Conservation (phyloP, 345 rosid species). For the Salix koriyanagi region DNA sequence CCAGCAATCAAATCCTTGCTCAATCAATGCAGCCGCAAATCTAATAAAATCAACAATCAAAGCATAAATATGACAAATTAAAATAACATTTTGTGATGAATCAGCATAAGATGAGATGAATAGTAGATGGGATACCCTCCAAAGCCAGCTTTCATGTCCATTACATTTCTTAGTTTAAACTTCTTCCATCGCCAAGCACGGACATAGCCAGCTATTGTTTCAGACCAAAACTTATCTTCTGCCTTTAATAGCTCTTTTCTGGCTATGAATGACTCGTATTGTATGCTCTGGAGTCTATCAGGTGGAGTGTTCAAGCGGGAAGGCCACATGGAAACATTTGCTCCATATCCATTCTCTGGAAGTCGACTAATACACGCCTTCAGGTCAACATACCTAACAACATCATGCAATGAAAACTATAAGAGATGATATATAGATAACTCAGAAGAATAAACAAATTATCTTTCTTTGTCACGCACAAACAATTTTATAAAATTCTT, state of each 20-base stretch:
- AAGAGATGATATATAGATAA: constrained; percentile 5
- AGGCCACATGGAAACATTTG: constrained; percentile 74
- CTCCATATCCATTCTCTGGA: constrained; percentile 84
- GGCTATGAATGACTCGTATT: constrained; percentile 77
- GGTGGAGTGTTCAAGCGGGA: constrained; percentile 79
- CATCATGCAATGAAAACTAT: neutral
- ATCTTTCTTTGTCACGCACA: neutral
- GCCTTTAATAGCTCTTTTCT: constrained; percentile 88
- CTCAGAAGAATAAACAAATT: constrained; percentile 3
- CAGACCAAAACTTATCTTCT: constrained; percentile 87
- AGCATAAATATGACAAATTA: constrained; percentile 6
- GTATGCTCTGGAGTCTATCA: constrained; percentile 81
- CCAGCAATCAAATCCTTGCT: constrained; percentile 73
- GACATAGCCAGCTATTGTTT: constrained; percentile 66
- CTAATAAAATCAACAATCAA: constrained; percentile 42
- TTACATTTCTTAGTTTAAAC: constrained; percentile 76
- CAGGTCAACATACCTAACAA: constrained; percentile 68
- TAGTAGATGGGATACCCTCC: constrained; percentile 63
- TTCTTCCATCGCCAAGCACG: constrained; percentile 79
- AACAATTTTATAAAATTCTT: neutral
- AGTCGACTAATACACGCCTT: constrained; percentile 79
- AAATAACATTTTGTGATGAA: neutral
- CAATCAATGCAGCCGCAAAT: constrained; percentile 81
- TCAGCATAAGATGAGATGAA: constrained; percentile 9
- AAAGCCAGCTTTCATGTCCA: constrained; percentile 96